Conservation (phyloP, 768 basidiomycete genomes). For the Piloderma croceum region DNA sequence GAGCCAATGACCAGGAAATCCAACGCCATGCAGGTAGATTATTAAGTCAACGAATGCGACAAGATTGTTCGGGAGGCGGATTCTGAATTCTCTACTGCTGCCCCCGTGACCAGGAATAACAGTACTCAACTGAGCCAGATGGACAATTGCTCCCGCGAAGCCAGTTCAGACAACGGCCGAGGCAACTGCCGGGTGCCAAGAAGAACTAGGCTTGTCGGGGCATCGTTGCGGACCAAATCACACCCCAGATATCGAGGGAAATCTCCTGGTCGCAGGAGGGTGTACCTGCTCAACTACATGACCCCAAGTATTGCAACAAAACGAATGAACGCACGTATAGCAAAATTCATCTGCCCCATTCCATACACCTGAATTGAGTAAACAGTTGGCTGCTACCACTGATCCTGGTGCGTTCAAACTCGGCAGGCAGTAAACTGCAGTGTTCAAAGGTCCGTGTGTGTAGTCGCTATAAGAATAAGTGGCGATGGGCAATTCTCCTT, state of each 20-base stretch:
- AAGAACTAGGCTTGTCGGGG: background rate
- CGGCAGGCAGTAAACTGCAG: constrained; percentile 22
- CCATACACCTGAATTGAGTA: constrained; percentile 25
- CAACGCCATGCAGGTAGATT: constrained; percentile 27
- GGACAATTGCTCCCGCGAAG: constrained; percentile 23
- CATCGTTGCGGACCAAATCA: background rate
- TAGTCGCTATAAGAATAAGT: constrained; percentile 32
- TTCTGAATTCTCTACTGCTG: constrained; percentile 14
- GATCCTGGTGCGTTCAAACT: constrained; percentile 20
- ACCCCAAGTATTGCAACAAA: background rate
- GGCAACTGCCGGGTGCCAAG: constrained; percentile 12
- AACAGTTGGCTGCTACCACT: constrained; percentile 22
- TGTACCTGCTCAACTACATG: constrained; percentile 18
- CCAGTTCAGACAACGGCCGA: constrained; percentile 16
- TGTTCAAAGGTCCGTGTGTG: constrained; percentile 25
- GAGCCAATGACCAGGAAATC: constrained; percentile 35
- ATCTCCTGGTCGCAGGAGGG: constrained; percentile 22
- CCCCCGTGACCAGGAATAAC: constrained; percentile 24
- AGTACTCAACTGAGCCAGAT: constrained; percentile 30
- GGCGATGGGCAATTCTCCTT: too few species aligned
- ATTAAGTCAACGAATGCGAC: constrained; percentile 28
- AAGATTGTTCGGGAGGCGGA: constrained; percentile 30
- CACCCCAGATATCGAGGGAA: constrained; percentile 26
- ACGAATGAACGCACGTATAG: constrained; percentile 20
- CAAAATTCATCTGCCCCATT: constrained; percentile 23